Conservation (phyloP, 1,284 basidiomycete species). For the Microbotryomycetes sp. region DNA sequence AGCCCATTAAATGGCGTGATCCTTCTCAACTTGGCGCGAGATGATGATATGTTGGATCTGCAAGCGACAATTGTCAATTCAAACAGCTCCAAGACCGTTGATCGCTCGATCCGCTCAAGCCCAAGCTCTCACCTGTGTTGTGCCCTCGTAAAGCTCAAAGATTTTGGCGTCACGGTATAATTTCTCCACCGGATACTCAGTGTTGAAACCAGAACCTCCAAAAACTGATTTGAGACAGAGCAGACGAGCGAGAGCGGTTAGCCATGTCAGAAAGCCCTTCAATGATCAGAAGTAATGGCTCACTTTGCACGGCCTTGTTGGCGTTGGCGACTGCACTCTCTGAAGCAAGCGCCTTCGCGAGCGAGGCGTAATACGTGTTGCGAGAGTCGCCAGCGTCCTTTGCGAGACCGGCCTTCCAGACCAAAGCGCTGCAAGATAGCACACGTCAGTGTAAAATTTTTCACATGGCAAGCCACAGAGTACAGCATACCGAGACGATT, state of each 20-base stretch:
- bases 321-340: constrained; percentile 47
- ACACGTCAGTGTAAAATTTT: constrained; percentile 30
- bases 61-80: neutral
- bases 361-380: constrained; percentile 52
- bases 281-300: neutral
- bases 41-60: constrained; percentile 35
- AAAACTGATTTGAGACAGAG: too few species aligned
- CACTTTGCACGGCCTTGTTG: constrained; percentile 47
- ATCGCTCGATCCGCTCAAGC: too few species aligned
- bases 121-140: constrained; percentile 6
- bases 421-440: constrained; percentile 48
- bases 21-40: constrained; percentile 25
- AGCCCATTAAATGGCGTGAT: constrained; percentile 6
- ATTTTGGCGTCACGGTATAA: constrained; percentile 48
- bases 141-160: constrained; percentile 47
- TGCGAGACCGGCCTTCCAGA: constrained; percentile 49
- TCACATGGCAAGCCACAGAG: neutral
- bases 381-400: constrained; percentile 48
- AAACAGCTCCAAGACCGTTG: neutral
- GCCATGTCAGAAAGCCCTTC: constrained; percentile 10
- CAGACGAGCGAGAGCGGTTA: neutral
- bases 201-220: constrained; percentile 51
- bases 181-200: constrained; percentile 53
- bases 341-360: constrained; percentile 51
- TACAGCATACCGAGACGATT: constrained; percentile 5